These are phyloP conservation scores for Leccinum ochraceum DNA, from an alignment of 768 basidiomycete genomes.

Conservation along the genomic window DNA sequence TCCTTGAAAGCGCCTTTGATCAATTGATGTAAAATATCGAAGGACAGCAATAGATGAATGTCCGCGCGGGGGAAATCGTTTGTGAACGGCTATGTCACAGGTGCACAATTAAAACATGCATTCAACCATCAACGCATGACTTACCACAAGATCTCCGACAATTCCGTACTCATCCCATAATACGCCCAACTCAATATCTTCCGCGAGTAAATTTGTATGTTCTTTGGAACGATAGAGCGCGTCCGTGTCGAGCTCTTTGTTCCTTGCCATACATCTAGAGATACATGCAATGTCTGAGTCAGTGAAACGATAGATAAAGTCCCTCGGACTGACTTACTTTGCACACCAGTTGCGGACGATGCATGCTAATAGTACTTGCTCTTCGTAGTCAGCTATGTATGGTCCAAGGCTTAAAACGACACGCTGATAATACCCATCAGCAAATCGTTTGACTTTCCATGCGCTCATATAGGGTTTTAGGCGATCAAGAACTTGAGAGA, in stretches of 20 bases:
- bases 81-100: no score
- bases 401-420: neutral
- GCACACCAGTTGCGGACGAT: neutral
- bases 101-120: no score
- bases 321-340: neutral
- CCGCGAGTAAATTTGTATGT: neutral
- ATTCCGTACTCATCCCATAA: neutral
- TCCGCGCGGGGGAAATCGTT: no score
- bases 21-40: no score
- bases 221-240: neutral
- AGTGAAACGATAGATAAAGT: no score
- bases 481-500: neutral
- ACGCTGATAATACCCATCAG: neutral
- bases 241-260: neutral
- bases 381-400: neutral
- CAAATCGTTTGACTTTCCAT: neutral
- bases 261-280: neutral
- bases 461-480: neutral
- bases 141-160: neutral
- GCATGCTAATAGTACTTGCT: neutral
- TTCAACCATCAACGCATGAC: neutral
- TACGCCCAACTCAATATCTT: neutral
- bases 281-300: no score
- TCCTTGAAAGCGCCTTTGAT: no score
- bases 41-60: no score